These are phyloP conservation scores for Ammopiptanthus mongolicus DNA, from an alignment of 306 rosid species.

Conservation along the genomic window DNA sequence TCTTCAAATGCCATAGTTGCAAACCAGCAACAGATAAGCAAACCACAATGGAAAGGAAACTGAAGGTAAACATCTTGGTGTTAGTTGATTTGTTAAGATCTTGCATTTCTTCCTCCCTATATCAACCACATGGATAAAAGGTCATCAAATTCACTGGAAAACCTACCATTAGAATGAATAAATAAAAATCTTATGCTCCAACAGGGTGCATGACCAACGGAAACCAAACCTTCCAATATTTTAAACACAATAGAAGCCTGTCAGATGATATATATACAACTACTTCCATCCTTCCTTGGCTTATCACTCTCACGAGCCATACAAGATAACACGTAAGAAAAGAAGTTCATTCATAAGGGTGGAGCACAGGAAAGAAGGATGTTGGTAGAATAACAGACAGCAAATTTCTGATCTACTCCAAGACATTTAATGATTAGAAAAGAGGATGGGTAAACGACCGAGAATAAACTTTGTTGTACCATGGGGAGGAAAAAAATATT, in stretches of 20 bases:
- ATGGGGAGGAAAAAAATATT: neutral
- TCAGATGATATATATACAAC: neutral
- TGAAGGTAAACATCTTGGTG: constrained; percentile 68
- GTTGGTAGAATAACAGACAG: neutral
- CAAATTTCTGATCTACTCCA: neutral
- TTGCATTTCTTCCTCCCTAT: constrained; percentile 94
- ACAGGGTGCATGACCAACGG: neutral
- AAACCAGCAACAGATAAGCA: constrained; percentile 87
- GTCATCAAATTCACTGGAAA: constrained; percentile 6
- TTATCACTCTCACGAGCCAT: neutral
- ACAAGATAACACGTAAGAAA: neutral
- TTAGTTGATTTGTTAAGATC: constrained; percentile 67
- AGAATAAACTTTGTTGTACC: neutral
- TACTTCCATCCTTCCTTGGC: neutral
- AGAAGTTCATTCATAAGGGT: neutral
- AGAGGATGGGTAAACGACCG: neutral
- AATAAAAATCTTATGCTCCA: constrained; percentile 1
- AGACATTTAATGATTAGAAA: neutral
- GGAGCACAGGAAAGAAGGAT: neutral
- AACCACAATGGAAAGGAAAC: constrained; percentile 67
- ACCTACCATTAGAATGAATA: neutral
- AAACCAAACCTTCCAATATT: neutral
- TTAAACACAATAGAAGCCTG: neutral
- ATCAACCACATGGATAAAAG: constrained; percentile 9
- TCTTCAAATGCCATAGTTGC: constrained; percentile 91